Evolutionary conservation across 2,329 filamentous ascomycete species (phyloP).

Genomic region (Cladosporium sp.): DNA sequence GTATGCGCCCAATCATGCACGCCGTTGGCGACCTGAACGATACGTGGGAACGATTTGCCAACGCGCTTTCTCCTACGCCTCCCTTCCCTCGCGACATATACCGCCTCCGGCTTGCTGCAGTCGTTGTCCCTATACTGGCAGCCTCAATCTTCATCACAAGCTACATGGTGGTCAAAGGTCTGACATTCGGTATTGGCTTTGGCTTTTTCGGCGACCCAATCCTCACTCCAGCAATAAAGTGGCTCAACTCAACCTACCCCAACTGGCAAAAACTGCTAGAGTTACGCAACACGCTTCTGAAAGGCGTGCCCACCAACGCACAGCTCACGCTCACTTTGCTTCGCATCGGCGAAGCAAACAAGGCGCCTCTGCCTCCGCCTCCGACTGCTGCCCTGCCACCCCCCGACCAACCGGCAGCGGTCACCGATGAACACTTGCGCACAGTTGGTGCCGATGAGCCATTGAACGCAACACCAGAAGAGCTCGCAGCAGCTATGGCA

Average conservation of each 20-base stretch:
- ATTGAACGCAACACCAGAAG: conserved; percentile 62
- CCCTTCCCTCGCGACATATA: conserved; percentile 49
- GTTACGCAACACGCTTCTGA: conserved; percentile 72
- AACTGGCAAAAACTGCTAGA: conserved; percentile 75
- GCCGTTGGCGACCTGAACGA: conserved; percentile 60
- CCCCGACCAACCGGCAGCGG: conserved; percentile 51
- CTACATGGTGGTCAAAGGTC: conserved; percentile 60
- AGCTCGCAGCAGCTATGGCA: conserved; percentile 62
- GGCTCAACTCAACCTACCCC: conserved; percentile 63
- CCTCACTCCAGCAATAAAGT: conserved; percentile 59
- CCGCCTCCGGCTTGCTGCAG: conserved; percentile 47
- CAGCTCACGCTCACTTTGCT: conserved; percentile 80
- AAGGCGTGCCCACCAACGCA: conserved; percentile 81
- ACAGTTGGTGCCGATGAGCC: conserved; percentile 55
- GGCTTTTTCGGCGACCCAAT: conserved; percentile 79
- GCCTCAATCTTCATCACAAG: conserved; percentile 48
- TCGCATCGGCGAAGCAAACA: conserved; percentile 78
- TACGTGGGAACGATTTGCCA: conserved; percentile 63
- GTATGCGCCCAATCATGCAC: conserved; percentile 73
- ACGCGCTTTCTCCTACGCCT: conserved; percentile 52
- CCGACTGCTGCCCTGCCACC: conserved; percentile 48
- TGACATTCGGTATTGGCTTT: conserved; percentile 68
- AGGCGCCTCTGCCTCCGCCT: conserved; percentile 69
- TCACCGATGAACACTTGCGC: conserved; percentile 53
- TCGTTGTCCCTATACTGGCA: conserved; percentile 46